These are phyloP conservation scores for Dissophora ornata DNA, from an alignment of 192 early-diverging fungal genomes.

Conservation along the genomic window DNA sequence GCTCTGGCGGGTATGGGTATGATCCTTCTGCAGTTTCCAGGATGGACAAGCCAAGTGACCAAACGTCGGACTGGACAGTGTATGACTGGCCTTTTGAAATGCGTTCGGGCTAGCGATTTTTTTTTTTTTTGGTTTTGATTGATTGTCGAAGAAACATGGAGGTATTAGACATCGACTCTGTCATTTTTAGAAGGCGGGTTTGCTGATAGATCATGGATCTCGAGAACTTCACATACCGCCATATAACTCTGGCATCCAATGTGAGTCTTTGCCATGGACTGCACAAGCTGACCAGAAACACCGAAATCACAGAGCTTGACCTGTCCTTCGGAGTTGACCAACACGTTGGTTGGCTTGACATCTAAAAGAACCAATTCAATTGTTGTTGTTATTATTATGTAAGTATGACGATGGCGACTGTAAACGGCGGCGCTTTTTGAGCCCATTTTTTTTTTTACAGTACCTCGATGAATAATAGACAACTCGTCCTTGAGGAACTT, in stretches of 20 bases:
- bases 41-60: conserved; percentile 91
- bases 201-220: too few species aligned
- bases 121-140: too few species aligned
- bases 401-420: too few species aligned
- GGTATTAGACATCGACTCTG: too few species aligned
- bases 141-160: not conserved
- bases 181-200: too few species aligned
- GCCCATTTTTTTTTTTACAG: not conserved
- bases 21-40: conserved; percentile 85
- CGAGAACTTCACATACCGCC: conserved; percentile 79
- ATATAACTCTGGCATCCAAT: conserved; percentile 96
- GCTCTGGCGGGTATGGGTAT: conserved; percentile 80
- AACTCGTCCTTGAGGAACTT: conserved; percentile 89
- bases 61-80: conserved; percentile 91
- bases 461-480: conserved; percentile 89
- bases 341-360: conserved; percentile 95
- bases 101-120: conserved; percentile 92
- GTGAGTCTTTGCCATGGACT: conserved; percentile 92
- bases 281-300: conserved; percentile 88
- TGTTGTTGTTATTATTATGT: not conserved
- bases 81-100: conserved; percentile 79
- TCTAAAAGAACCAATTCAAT: conserved; percentile 57
- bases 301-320: conserved; percentile 98
- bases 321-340: conserved; percentile 86
- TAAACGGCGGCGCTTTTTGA: not conserved